Evolutionary conservation across 164 flowering plant species (phyloP).

Genomic region (Chimonanthus praecox): DNA sequence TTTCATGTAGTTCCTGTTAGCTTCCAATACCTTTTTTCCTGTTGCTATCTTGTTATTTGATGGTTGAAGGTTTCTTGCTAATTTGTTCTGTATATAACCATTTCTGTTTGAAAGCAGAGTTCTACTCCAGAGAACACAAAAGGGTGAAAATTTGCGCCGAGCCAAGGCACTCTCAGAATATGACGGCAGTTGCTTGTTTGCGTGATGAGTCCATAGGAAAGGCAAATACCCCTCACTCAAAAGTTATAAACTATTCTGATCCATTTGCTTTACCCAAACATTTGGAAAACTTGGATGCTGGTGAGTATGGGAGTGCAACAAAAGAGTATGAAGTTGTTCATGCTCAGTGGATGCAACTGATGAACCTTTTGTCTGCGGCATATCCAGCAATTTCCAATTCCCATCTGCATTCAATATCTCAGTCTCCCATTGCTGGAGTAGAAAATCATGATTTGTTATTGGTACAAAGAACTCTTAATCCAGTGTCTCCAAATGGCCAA

Average conservation of each 20-base stretch:
- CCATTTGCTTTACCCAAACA: conserved; percentile 26
- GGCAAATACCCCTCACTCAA: not conserved
- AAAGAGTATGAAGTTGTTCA: conserved; percentile 30
- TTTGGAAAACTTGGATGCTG: conserved; percentile 19
- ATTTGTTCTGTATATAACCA: not conserved
- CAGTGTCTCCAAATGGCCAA: not conserved
- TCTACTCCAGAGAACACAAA: conserved; percentile 16
- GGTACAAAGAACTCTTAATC: not conserved
- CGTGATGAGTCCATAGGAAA: conserved; percentile 4
- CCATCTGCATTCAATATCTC: not conserved
- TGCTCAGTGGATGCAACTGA: conserved; percentile 16
- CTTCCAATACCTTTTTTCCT: not conserved
- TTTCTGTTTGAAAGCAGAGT: conserved; percentile 16
- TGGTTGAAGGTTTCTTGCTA: not conserved
- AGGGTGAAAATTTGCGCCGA: conserved; percentile 14
- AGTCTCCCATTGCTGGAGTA: not conserved
- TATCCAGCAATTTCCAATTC: conserved; percentile 11
- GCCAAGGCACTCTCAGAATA: not conserved
- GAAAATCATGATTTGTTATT: not conserved
- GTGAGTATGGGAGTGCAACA: conserved; percentile 46
- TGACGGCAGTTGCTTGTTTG: conserved; percentile 1
- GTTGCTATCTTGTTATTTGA: not conserved
- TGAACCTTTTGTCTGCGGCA: conserved; percentile 4
- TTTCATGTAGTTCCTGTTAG: not conserved
- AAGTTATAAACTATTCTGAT: conserved; percentile 23